Base-by-base conservation (phyloP, 2,329 filamentous ascomycete species). In the Apiospora pterosperma region DNA sequence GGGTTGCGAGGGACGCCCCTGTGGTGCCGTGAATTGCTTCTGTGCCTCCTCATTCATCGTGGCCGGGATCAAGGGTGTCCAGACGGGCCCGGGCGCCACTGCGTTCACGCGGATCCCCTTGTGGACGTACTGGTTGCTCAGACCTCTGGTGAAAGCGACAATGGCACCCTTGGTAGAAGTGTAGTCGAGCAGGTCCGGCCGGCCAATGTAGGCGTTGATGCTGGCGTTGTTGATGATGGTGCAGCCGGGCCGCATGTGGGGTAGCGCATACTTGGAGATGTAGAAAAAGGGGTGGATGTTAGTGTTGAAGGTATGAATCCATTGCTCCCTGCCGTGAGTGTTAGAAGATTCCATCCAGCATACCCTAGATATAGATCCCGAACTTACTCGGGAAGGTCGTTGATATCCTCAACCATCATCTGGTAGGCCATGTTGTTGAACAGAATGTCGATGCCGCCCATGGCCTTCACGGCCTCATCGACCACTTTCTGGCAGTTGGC, bases 181-280 rank as follows among this genome's bases (percentile, higher is more conserved):
- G 79, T 96, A 95, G 77, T 96, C 92, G 60, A 96, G 85, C 2
- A 95, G 84, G 71, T 95, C 92, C 0, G 90, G 89, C 1, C 91
- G 90, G 42, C 92, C 92, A 65, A 93, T 86, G 78, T 95, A 96
- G 31, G 89, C 91, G 75, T 95, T 95, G 75, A 96, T 89, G 36
- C 90, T 93, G 55, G 91, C 89, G 74, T 92, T 93, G 81, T 95
- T 96, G 84, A 96, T 93, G 75, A 96, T 93, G 31, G 87, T 88
- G 64, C 87, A 84, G 39, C 92, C 92, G n/a, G 77, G 76, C 73
- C 87, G 85, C 88, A 96, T 91, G 77, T 94, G 90, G 0, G 88
- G 88, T 12, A 96, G 82, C 14, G 84, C 79, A 73, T 94, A 92
- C 76, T 96, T 96, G 66, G 91, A 85, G 39, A 95, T 82, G 79